Evolutionary conservation across 805 yeast genomes (phyloP).

Genomic region (Saccharomycopsis olivae): DNA sequence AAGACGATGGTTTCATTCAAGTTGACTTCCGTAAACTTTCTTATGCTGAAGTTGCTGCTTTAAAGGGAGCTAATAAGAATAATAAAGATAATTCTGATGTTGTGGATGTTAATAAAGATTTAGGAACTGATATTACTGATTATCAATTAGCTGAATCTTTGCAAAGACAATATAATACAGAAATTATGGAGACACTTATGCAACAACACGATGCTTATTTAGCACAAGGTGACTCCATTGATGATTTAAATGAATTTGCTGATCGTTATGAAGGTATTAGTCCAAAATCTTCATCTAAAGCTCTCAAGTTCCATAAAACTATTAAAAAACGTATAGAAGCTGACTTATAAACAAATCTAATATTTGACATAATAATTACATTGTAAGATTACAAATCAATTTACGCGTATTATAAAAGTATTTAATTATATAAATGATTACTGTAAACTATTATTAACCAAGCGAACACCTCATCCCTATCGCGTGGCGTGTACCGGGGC

Average conservation of each 20-base stretch:
- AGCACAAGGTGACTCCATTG: neutral
- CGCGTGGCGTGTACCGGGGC: no score
- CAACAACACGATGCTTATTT: neutral
- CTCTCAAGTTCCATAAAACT: no score
- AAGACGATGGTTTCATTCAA: conserved; percentile 17
- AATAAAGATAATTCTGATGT: neutral
- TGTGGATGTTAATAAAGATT: conserved; percentile 15
- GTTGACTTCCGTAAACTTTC: conserved; percentile 15
- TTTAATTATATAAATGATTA: no score
- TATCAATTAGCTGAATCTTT: conserved; percentile 17
- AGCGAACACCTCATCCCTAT: no score
- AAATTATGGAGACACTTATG: neutral
- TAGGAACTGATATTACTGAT: conserved; percentile 17
- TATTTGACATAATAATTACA: no score
- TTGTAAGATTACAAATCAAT: no score
- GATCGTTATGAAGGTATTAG: neutral
- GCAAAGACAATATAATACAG: conserved; percentile 8
- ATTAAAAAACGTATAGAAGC: no score
- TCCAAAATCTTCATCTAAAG: no score
- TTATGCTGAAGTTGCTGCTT: conserved; percentile 18
- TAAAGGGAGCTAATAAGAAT: neutral
- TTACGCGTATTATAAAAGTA: no score
- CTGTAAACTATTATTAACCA: no score
- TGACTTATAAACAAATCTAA: no score
- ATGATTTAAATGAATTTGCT: conserved; percentile 2